phyloP scores from a whole-genome alignment of 2,329 filamentous ascomycete species.

The Penicillium fuscoglaucum region DNA sequence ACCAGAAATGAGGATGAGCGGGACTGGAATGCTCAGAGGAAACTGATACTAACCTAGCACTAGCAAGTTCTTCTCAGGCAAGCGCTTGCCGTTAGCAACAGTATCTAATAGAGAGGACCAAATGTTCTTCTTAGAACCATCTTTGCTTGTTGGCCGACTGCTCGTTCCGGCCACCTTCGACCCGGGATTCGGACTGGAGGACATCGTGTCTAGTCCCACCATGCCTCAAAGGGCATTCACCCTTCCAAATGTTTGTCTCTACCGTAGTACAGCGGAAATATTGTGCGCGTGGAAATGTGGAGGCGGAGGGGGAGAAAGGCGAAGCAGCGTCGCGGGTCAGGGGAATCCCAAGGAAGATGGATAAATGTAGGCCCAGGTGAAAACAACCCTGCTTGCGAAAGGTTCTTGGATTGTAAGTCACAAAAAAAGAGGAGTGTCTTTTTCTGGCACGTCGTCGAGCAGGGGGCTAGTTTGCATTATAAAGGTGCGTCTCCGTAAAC shows the following conservation, averaged over 20 bases:
- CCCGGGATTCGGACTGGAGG: slow-evolving; percentile 40
- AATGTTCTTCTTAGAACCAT: slow-evolving; percentile 74
- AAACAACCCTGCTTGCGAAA: neutral
- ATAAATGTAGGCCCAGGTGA: neutral
- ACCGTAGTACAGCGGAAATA: slow-evolving; percentile 5
- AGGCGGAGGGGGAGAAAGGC: slow-evolving; percentile 9
- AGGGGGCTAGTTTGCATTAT: slow-evolving; percentile 14
- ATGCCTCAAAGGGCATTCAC: slow-evolving; percentile 35
- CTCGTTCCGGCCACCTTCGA: slow-evolving; percentile 34
- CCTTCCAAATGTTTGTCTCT: slow-evolving; percentile 32
- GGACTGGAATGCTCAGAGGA: neutral
- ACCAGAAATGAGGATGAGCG: slow-evolving; percentile 8
- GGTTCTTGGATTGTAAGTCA: neutral
- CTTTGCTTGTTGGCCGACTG: slow-evolving; percentile 56
- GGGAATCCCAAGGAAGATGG: slow-evolving; percentile 29
- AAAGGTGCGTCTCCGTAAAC: slow-evolving; percentile 23
- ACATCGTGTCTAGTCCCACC: slow-evolving; percentile 42
- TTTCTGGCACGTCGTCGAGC: slow-evolving; percentile 15
- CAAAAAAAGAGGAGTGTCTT: neutral
- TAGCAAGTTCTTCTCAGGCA: slow-evolving; percentile 88
- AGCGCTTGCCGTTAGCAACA: slow-evolving; percentile 82
- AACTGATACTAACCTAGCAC: slow-evolving; percentile 66
- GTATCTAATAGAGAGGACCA: slow-evolving; percentile 93
- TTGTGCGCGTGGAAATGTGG: slow-evolving; percentile 15
- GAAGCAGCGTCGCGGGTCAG: slow-evolving; percentile 31